phyloP scores from a whole-genome alignment of 2,329 filamentous ascomycete genomes.

The Metarhizium rileyi region DNA sequence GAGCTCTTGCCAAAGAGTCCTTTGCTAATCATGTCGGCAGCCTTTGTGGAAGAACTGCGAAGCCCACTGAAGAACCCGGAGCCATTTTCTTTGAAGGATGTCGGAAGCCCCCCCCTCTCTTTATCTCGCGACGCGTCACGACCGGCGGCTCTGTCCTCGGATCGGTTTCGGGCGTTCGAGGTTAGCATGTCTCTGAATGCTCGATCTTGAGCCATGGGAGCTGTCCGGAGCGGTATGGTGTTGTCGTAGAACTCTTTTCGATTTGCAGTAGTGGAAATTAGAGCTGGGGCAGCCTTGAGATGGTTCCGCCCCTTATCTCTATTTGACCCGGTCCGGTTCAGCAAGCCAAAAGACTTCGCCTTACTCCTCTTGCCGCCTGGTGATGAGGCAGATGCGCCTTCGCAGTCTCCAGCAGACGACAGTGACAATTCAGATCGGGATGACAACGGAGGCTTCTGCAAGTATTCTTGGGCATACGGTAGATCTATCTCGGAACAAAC shows the following conservation, averaged over 20 bases:
- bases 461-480: constrained; percentile 20
- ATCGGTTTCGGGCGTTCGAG: constrained; percentile 58
- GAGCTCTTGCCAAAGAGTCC: constrained; percentile 72
- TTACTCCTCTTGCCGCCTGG: constrained; percentile 37
- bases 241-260: constrained; percentile 20
- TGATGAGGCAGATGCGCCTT: constrained; percentile 24
- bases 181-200: constrained; percentile 59
- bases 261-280: constrained; percentile 14
- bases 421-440: constrained; percentile 44
- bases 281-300: constrained; percentile 24
- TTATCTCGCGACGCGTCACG: constrained; percentile 38
- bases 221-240: constrained; percentile 41
- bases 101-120: constrained; percentile 39
- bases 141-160: constrained; percentile 52
- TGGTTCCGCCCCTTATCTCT: constrained; percentile 38
- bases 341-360: constrained; percentile 43
- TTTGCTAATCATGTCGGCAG: constrained; percentile 73
- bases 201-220: constrained; percentile 55
- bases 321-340: constrained; percentile 42
- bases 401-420: constrained; percentile 38
- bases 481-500: constrained; percentile 12
- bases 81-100: constrained; percentile 51
- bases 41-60: constrained; percentile 61
- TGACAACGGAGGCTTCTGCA: constrained; percentile 32
- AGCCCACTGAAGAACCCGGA: constrained; percentile 61